Conservation (phyloP, 2,329 filamentous ascomycete species). For the Pseudocercospora eumusae region DNA sequence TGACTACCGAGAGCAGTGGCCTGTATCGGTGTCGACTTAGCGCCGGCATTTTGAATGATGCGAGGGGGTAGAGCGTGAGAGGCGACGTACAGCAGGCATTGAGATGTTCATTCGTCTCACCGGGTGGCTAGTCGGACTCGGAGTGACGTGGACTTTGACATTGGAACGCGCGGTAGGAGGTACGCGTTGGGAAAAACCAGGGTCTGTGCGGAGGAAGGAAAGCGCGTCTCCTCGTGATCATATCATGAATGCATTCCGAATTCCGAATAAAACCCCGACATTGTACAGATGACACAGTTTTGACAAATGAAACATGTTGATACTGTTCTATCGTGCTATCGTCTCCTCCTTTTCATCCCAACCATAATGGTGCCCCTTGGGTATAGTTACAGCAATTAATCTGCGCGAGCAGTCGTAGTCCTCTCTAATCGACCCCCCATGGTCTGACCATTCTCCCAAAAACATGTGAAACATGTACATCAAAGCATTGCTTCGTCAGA, state of each 20-base stretch:
- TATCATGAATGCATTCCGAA: not conserved
- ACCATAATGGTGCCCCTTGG: conserved; percentile 5
- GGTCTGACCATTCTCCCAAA: not conserved
- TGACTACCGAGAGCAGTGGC: conserved; percentile 38
- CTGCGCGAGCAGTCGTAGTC: conserved; percentile 26
- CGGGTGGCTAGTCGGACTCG: not conserved
- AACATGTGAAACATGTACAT: conserved; percentile 14
- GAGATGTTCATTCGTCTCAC: too few species aligned
- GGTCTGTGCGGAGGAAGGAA: not conserved
- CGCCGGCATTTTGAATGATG: not conserved
- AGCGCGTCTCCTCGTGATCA: not conserved
- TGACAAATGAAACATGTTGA: not conserved
- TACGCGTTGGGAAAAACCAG: not conserved
- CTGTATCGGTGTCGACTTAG: conserved; percentile 12
- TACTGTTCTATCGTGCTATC: not conserved
- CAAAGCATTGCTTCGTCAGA: conserved; percentile 1
- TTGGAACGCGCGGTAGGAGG: not conserved
- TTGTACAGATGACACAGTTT: not conserved
- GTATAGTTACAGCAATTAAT: conserved; percentile 25
- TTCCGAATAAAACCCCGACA: too few species aligned
- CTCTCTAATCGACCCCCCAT: conserved; percentile 15
- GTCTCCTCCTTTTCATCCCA: not conserved
- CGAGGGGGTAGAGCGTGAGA: not conserved
- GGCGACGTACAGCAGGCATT: conserved; percentile 4
- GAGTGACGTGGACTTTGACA: not conserved